phyloP scores from a whole-genome alignment of 306 rosid species.

The Albizia julibrissin region DNA sequence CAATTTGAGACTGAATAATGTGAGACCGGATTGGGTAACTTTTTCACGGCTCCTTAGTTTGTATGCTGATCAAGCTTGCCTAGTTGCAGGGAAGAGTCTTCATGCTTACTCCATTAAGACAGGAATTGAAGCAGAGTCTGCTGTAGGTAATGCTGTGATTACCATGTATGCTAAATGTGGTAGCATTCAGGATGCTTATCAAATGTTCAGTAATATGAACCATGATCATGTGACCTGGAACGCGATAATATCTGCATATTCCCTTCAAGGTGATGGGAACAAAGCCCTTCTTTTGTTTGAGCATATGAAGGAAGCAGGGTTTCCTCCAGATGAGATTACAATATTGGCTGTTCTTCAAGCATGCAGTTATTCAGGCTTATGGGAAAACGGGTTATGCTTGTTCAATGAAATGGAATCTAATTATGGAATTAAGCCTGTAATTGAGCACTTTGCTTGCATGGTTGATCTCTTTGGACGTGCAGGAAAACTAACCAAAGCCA shows the following conservation, averaged over 20 bases:
- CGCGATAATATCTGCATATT: slow-evolving; percentile 50
- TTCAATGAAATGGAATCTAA: slow-evolving; percentile 50
- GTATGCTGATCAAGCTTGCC: slow-evolving; percentile 50
- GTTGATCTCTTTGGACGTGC: slow-evolving; percentile 52
- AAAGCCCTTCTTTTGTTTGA: slow-evolving; percentile 46
- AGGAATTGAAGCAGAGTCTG: slow-evolving; percentile 45
- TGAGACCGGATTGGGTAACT: slow-evolving; percentile 41
- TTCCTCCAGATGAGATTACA: slow-evolving; percentile 50
- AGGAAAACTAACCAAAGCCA: slow-evolving; percentile 37
- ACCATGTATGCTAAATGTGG: slow-evolving; percentile 67
- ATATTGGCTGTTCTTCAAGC: slow-evolving; percentile 56
- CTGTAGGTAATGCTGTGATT: slow-evolving; percentile 48
- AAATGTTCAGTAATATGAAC: slow-evolving; percentile 39
- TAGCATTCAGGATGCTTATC: slow-evolving; percentile 45
- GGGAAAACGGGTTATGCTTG: slow-evolving; percentile 49
- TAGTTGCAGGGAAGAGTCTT: slow-evolving; percentile 51
- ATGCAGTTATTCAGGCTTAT: slow-evolving; percentile 51
- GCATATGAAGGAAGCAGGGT: slow-evolving; percentile 48
- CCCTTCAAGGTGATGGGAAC: slow-evolving; percentile 52
- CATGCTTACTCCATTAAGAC: slow-evolving; percentile 36
- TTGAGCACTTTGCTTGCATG: slow-evolving; percentile 54
- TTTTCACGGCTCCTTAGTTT: slow-evolving; percentile 48
- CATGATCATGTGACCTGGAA: slow-evolving; percentile 49
- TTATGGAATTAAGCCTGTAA: slow-evolving; percentile 42
- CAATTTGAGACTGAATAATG: slow-evolving; percentile 40